Evolutionary conservation across 2,329 filamentous ascomycete genomes (phyloP).

Genomic region (Talaromyces islandicus): DNA sequence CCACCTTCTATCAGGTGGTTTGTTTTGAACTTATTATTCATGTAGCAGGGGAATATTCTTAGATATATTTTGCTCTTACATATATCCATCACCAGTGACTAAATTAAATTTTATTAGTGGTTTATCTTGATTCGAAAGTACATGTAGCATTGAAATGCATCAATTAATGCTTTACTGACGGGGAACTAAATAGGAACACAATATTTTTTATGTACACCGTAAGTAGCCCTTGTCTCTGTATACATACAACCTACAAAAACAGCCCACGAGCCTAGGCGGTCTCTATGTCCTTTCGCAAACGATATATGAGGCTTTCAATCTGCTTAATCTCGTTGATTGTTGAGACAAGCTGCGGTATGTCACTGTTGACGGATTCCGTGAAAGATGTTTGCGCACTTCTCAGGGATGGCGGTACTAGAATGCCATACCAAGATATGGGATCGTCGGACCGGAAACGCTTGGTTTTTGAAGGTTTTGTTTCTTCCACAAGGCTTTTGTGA

Average conservation of each 20-base stretch:
- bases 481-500: not conserved
- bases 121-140: too few species aligned
- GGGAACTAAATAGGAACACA: too few species aligned
- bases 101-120: too few species aligned
- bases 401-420: constrained; percentile 40
- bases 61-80: too few species aligned
- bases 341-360: constrained; percentile 32
- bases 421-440: constrained; percentile 45
- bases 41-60: too few species aligned
- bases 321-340: constrained; percentile 34
- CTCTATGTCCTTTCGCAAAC: constrained; percentile 20
- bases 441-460: constrained; percentile 29
- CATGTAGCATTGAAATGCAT: too few species aligned
- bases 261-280: not conserved
- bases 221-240: not conserved
- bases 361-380: constrained; percentile 28
- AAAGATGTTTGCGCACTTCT: constrained; percentile 41
- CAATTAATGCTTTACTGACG: too few species aligned
- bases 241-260: not conserved
- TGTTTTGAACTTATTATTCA: too few species aligned
- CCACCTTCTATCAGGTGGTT: too few species aligned
- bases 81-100: too few species aligned
- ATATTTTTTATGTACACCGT: not conserved
- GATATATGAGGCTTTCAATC: constrained; percentile 34
- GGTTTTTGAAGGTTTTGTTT: constrained; percentile 8